phyloP scores from a whole-genome alignment of 192 early-diverging fungal species.

The Coemansia sp. region DNA sequence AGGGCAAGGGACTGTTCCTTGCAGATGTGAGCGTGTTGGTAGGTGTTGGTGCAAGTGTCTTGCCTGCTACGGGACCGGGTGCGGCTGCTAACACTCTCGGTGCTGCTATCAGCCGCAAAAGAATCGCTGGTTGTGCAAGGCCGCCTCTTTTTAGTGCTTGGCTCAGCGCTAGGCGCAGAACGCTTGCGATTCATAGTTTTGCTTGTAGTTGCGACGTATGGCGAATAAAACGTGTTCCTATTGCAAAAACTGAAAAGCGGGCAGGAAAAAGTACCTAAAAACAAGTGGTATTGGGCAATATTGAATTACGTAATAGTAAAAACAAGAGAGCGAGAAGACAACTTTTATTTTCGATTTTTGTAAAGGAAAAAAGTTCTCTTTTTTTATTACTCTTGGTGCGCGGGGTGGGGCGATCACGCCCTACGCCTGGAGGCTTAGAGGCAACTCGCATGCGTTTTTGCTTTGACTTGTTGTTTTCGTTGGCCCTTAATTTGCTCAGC shows the following conservation, averaged over 20 bases:
- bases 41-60: no score
- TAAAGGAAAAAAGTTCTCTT: not conserved
- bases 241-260: not conserved
- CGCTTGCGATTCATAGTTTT: no score
- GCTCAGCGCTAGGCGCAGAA: no score
- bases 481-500: not conserved
- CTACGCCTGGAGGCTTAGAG: not conserved
- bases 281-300: not conserved
- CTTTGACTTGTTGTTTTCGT: not conserved
- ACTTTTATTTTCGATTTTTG: not conserved
- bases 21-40: no score
- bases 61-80: no score
- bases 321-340: not conserved
- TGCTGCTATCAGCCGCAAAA: no score
- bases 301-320: not conserved
- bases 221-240: no score
- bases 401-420: not conserved
- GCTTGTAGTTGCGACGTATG: no score
- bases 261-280: not conserved
- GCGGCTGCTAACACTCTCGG: no score
- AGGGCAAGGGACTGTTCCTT: no score
- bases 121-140: no score
- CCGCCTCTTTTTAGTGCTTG: no score
- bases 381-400: not conserved
- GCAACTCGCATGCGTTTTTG: not conserved